Evolutionary conservation across 257 asterid genomes (phyloP), one percentile per base, ranked within the genome.

Genomic region (Mitragyna speciosa): DNA sequence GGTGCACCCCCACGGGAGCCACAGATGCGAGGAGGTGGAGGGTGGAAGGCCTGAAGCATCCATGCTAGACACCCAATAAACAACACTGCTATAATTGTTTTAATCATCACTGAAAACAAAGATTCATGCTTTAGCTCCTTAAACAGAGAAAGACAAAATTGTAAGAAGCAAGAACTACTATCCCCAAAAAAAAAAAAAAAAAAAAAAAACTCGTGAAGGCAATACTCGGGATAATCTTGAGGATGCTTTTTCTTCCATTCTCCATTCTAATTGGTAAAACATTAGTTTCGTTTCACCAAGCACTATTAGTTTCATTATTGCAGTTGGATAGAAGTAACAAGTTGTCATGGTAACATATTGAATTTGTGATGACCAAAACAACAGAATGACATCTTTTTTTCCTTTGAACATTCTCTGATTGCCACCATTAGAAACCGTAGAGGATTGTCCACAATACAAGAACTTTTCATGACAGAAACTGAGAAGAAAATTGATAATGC

Each of bases 1-100:
- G 85, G 77, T 22, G 97, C 94, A 73, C 96, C 93, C 4, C 83
- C 86, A 0, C 64, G 84, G 33, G 94, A 90, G 59, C 96, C 97
- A 87, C 98, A 90, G 19, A 87, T 80, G 59, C 81, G 86, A 2
- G 96, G 92, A 11, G 90, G 80, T 39, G 98, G 94, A 79, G 98
- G 95, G 59, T 80, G 72, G 15, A 89, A 78, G 52, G 85, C 84
- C 73, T 85, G 87, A 76, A 89, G 86, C 24, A 84, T 86, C 95
- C 94, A 92, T 24, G 92, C 95, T 63, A 91, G 82, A 77, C 86
- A 31, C 77, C 92, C 94, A 19, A 86, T 64, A 70, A 87, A 75
- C 82, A 89, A 69, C 70, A 89, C 86, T 70, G 79, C 84, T 89
- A 82, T 12, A 69, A 85, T 54, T 78, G 88, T 84, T 88, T 89